Percentiles rank a stretch among this genome's conserved stretches.
Conservation (phyloP, 805 yeast genomes). For the Nematodospora valgi region DNA sequence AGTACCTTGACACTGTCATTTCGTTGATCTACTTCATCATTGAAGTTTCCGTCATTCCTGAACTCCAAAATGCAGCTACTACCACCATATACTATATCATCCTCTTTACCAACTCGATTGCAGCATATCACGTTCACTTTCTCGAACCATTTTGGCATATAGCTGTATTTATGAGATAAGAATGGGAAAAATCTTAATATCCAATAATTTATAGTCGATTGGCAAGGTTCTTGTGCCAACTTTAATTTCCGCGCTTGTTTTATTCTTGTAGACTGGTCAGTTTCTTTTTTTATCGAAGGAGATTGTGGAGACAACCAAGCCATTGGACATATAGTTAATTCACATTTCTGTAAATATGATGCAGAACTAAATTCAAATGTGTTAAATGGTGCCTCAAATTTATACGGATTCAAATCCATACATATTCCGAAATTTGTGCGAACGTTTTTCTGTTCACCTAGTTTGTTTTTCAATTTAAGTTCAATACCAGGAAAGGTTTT, state of each 20-base stretch:
- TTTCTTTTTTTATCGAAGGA: slow-evolving; percentile 26
- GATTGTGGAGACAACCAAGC: slow-evolving; percentile 74
- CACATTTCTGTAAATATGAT: slow-evolving; percentile 45
- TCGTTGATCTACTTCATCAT: slow-evolving; percentile 32
- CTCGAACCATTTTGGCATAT: slow-evolving; percentile 18
- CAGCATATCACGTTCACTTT: slow-evolving; percentile 48
- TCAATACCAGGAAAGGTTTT: slow-evolving; percentile 52
- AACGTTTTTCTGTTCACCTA: slow-evolving; percentile 5
- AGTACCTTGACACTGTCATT: slow-evolving; percentile 51
- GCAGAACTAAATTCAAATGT: slow-evolving; percentile 66
- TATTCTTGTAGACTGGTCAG: slow-evolving; percentile 4
- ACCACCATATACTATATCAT: slow-evolving; percentile 64
- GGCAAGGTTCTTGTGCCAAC: slow-evolving; percentile 33
- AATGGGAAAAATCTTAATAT: slow-evolving; percentile 65
- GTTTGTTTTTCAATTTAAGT: slow-evolving; percentile 19
- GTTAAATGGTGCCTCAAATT: slow-evolving; percentile 76
- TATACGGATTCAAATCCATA: slow-evolving; percentile 89
- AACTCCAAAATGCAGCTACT: slow-evolving; percentile 53
- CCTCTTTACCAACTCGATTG: slow-evolving; percentile 80
- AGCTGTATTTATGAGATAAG: slow-evolving; percentile 33
- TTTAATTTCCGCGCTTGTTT: not conserved
- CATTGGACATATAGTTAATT: slow-evolving; percentile 72
- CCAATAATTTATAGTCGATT: slow-evolving; percentile 68
- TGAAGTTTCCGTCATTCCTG: slow-evolving; percentile 21
- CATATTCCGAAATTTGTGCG: slow-evolving; percentile 75